Base-by-base conservation (phyloP, 1,284 basidiomycete species). In the Ganoderma boninense region DNA sequence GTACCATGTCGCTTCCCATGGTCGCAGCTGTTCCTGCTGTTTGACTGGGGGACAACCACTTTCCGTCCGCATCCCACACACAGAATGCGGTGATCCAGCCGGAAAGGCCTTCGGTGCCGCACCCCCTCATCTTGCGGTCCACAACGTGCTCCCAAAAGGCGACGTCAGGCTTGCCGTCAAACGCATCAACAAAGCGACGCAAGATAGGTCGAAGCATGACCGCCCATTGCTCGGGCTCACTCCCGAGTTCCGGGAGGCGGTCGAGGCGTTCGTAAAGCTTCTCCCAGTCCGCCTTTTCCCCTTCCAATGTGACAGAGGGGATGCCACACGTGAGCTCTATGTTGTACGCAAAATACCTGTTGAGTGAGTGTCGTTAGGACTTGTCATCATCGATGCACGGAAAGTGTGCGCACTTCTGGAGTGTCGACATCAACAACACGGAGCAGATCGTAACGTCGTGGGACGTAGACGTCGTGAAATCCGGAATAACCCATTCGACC, bases 251-350 rank as follows among this genome's bases (percentile, higher is more conserved):
- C 40, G 77, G 75, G 23, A 85, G 75, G 66, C 82, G 82, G 32
- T 82, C 80, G 18, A 83, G 63, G 23, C 82, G 74, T 1, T 42
- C 32, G 26, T 81, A 67, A 20, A 86, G 71, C 8, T 75, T 62
- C 57, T 78, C 68, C 80, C 81, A 85, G 74, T 86, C 85, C 13
- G 71, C 68, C 67, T 79, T 79, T 57, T 77, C 76, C 0, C 84
- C 84, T 64, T 82, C 80, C 20, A 89, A 79, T 4, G 85, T 88
- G 56, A 89, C 83, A 18, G 77, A 79, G 0, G 87, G 86, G 16
- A 88, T 84, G 0, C 87, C 86, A 62, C 86, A 87, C 10, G 66
- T 62, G 4, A 82, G 73, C 0, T 29, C 32, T 38, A 81, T 77
- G 8, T 54, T 74, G 73, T 81, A 84, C 5, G 71, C 57, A 73